Base-by-base conservation (phyloP, 1,139 yeast species). In the Protomyces inundatus region DNA sequence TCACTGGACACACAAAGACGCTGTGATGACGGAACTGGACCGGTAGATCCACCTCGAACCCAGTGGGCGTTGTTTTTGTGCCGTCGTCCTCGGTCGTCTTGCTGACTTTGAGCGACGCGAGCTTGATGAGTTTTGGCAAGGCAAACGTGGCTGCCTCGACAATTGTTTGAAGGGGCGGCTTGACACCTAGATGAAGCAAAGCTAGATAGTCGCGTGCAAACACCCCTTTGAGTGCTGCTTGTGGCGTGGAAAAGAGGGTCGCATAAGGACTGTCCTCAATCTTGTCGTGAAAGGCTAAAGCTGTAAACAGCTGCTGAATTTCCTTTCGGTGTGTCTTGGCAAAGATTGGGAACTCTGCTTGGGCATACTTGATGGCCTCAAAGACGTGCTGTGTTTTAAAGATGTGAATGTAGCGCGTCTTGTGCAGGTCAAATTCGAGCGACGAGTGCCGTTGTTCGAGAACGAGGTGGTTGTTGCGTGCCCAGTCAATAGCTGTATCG, bases 1-100 rank as follows among this genome's bases (percentile, higher is more conserved):
- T 82, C 1, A 90, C 91, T 0, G 97, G 97, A 73, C 97, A 90
- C 3, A 90, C 90, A 74, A 90, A 90, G 2, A 90, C 85, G 0
- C 96, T 89, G 74, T 90, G 97, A 75, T 84, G 88, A 57, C 77
- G 78, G 57, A 83, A 73, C 39, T 75, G 74, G 0, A 74, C 73
- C 0, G 89, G 88, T 36, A 85, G 73, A 37, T 80, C 79, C 48
- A 84, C 79, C 66, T 83, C 87, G 61, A 84, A 82, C 23, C 23
- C 23, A 23, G 23, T 2, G 23, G 23, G 23, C 10, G 36, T 33
- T n/a, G 54, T 6, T 10, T 36, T 56, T 9, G 52, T 51, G 45
- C 50, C 51, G 6, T 57, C 61, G 9, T 36, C 12, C 12, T 36
- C 39, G 1, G 50, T 14, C 37, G 36, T 32, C 6, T 37, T 14